Evolutionary conservation across 495 filamentous ascomycete genomes (phyloP), one percentile per base, ranked within the genome.

Genomic region (Oleoguttula mirabilis): DNA sequence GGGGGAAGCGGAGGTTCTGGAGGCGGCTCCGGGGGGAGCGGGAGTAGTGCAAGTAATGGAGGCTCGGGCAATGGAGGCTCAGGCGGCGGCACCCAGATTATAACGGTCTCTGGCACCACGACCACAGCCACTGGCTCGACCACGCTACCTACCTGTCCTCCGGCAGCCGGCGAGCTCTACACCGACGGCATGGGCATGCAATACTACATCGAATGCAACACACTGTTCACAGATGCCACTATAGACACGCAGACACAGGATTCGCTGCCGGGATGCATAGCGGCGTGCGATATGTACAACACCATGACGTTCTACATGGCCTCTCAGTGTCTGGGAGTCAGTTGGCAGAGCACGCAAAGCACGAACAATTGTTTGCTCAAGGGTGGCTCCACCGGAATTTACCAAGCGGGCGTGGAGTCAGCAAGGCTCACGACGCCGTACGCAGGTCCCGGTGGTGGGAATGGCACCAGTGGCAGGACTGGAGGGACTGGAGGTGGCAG

Each of bases 251-350:
- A 45, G 17, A 24, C 19, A 7, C 36, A 43, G 17, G 24, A 10
- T 21, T 42, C 41, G 6, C 27, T 54, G 10, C 31, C 36, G 8
- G 14, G 4, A 7, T 54, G 51, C 32, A 41, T 54, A 19, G 17
- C 42, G 6, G 41, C 51, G 7, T 54, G 51, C 42, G 51, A 54
- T 27, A 45, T 50, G 51, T 50, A 50, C 38, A 54, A 50, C 33
- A 20, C 28, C 19, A 33, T 50, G 41, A 27, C 36, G 6, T 50
- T 42, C 42, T 35, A 37, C 23, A 27, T 15, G n/a, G 40, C 41
- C 3, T 41, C 31, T 21, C 28, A 34, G 21, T 54, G 51, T 32
- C 15, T 38, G 22, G 51, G 46, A 10, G 34, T 50, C 16, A 45
- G 34, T 15, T 51, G 20, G 19, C 22, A 25, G n/a, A 42, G 32